Base-by-base conservation (phyloP, 78 protist genomes). In the Creolimax fragrantissima region DNA sequence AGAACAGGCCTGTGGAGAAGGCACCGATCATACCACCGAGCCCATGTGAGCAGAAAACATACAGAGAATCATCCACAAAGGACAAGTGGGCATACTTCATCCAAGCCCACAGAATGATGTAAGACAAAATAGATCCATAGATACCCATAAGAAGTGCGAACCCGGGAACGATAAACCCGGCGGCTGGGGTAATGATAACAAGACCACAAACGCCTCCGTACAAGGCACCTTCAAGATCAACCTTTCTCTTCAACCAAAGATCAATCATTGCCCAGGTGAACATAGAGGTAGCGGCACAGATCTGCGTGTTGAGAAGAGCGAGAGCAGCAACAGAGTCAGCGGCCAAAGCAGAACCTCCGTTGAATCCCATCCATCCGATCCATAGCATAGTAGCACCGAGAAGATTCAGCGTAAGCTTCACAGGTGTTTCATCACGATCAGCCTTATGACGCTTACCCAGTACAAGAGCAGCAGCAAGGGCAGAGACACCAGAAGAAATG, bases 321-420 rank as follows among this genome's bases (percentile, higher is more conserved):
- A 88, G 35, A 32, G 90, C 7, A 24, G 90, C 90, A 74, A 88
- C 37, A 2, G 37, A 6, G 7, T 32, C 90, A 11, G 90, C 90
- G 6, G 90, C 11, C 47, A 88, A 24, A 32, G 90, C 5, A 24
- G 85, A 45, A 7, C 90, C 90, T 6, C 90, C 90, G 67, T 88
- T 88, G 90, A 88, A 88, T 35, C 90, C 90, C 11, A 88, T 35
- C 90, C 90, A 88, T 6, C 90, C 90, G 37, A 88, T n/a, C 90
- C 90, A 88, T 2, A 88, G 2, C 90, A 88, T 35, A 24, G 90
- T n/a, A 24, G 85, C 90, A 17, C 90, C 90, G 35, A 88, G 67
- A 1, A 88, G 67, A 36, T 88, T 88, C 36, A 88, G 44, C 37
- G 37, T 6, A 11, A 88, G 47, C 6, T 88, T 32, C 6, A 88